Conservation (phyloP, 2,329 filamentous ascomycete species). For the Grosmannia huntii region DNA sequence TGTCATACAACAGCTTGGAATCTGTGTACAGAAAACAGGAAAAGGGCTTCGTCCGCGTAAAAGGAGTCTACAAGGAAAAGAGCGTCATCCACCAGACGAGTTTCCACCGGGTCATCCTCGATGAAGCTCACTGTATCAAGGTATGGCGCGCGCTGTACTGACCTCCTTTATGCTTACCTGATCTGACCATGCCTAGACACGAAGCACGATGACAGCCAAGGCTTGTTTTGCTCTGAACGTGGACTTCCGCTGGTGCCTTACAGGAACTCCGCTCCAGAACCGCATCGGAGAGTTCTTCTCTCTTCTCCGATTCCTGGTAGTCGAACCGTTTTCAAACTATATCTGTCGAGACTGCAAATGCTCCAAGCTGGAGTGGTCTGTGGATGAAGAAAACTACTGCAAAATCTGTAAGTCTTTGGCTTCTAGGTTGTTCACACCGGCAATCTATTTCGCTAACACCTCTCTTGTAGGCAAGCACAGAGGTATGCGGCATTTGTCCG, state of each 20-base stretch:
- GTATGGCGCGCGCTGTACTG: slow-evolving; percentile 19
- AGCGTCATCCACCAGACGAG: slow-evolving; percentile 71
- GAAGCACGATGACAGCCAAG: slow-evolving; percentile 82
- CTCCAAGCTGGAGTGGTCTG: slow-evolving; percentile 69
- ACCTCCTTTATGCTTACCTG: too few species aligned
- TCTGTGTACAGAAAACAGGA: slow-evolving; percentile 86
- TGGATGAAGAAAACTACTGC: slow-evolving; percentile 49
- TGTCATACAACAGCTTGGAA: slow-evolving; percentile 88
- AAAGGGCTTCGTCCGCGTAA: slow-evolving; percentile 75
- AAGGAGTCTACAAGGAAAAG: slow-evolving; percentile 66
- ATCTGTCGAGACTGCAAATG: slow-evolving; percentile 83
- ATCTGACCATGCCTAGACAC: slow-evolving; percentile 27
- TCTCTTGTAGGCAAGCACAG: slow-evolving; percentile 40
- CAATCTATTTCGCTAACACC: neutral
- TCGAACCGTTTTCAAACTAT: slow-evolving; percentile 83
- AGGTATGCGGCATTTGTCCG: slow-evolving; percentile 48
- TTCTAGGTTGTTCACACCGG: neutral
- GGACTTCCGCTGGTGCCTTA: slow-evolving; percentile 88
- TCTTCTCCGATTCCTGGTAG: slow-evolving; percentile 77
- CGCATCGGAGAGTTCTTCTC: slow-evolving; percentile 97
- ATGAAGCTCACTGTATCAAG: slow-evolving; percentile 82
- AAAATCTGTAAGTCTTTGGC: slow-evolving; percentile 5
- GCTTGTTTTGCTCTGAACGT: slow-evolving; percentile 87
- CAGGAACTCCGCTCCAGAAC: slow-evolving; percentile 90
- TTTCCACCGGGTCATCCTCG: slow-evolving; percentile 85